Percentiles rank a stretch among this genome's conserved stretches.
Conservation (phyloP, 441 rosid genomes). For the Arabidopsis lyrata region DNA sequence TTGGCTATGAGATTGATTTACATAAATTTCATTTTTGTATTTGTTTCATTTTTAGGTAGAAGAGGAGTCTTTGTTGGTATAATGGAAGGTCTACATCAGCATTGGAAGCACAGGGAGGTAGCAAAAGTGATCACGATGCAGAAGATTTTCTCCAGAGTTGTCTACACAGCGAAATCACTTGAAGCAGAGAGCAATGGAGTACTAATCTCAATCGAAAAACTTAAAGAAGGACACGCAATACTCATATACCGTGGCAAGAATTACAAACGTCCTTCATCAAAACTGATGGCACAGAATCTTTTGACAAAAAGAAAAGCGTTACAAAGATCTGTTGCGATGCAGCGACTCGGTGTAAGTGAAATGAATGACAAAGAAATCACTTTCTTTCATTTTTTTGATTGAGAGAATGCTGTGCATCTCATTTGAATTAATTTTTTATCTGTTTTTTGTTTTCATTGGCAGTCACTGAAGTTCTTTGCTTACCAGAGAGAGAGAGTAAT, state of each 20-base stretch:
- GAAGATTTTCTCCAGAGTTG: constrained; percentile 59
- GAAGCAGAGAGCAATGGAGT: constrained; percentile 86
- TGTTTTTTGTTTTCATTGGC: constrained; percentile 24
- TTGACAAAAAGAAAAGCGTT: constrained; percentile 75
- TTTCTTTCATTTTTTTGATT: background rate
- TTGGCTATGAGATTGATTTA: constrained; percentile 3
- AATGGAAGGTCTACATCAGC: constrained; percentile 87
- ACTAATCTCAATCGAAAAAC: constrained; percentile 74
- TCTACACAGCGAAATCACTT: constrained; percentile 68
- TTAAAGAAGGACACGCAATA: constrained; percentile 76
- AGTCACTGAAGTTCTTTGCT: constrained; percentile 82
- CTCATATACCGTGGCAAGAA: constrained; percentile 88
- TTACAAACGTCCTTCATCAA: constrained; percentile 73
- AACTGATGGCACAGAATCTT: constrained; percentile 61
- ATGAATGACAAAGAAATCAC: background rate
- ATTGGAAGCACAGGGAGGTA: constrained; percentile 92
- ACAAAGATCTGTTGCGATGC: constrained; percentile 74
- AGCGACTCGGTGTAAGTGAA: constrained; percentile 77
- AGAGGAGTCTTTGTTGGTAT: constrained; percentile 87
- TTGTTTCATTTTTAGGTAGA: constrained; percentile 60
- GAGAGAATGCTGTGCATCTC: constrained; percentile 16
- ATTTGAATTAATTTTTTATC: constrained; percentile 3
- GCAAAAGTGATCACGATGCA: constrained; percentile 84
- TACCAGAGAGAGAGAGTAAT: constrained; percentile 57
- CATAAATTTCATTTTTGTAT: background rate